These are phyloP conservation scores for Starmerella scarabaei DNA, from an alignment of 805 yeast genomes.

Conservation along the genomic window DNA sequence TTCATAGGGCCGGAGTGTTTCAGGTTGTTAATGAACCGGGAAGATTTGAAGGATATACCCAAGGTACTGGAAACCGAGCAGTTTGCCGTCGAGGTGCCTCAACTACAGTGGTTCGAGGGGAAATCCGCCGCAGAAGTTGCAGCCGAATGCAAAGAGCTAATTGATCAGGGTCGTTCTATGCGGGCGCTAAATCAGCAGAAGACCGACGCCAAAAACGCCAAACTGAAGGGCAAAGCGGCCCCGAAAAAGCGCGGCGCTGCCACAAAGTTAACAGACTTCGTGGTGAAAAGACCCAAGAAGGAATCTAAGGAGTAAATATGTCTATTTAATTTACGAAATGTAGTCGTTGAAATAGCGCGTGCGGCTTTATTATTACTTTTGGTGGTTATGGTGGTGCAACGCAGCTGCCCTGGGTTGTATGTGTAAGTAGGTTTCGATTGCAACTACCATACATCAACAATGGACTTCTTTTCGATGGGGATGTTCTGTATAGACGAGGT, in stretches of 20 bases:
- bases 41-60: conserved; percentile 53
- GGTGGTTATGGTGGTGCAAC: too few relatives aligned
- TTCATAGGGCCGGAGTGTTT: conserved; percentile 80
- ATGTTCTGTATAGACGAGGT: conserved; percentile 87
- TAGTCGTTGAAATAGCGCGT: too few relatives aligned
- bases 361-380: too few relatives aligned
- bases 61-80: conserved; percentile 66
- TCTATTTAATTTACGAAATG: too few relatives aligned
- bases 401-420: too few relatives aligned
- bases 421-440: too few relatives aligned
- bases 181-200: conserved; percentile 57
- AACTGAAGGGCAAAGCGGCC: conserved; percentile 10
- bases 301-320: neutral
- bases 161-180: conserved; percentile 50
- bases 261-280: conserved; percentile 1
- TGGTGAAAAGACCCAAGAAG: conserved; percentile 2
- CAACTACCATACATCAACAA: too few relatives aligned
- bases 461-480: conserved; percentile 54
- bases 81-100: conserved; percentile 54
- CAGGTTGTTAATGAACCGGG: conserved; percentile 58
- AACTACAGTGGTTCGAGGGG: conserved; percentile 66
- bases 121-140: conserved; percentile 39
- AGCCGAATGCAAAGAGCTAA: conserved; percentile 38
- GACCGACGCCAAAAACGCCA: conserved; percentile 42
- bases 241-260: neutral